phyloP scores from a whole-genome alignment of 2,329 filamentous ascomycete genomes.

The Metarhizium guizhouense region DNA sequence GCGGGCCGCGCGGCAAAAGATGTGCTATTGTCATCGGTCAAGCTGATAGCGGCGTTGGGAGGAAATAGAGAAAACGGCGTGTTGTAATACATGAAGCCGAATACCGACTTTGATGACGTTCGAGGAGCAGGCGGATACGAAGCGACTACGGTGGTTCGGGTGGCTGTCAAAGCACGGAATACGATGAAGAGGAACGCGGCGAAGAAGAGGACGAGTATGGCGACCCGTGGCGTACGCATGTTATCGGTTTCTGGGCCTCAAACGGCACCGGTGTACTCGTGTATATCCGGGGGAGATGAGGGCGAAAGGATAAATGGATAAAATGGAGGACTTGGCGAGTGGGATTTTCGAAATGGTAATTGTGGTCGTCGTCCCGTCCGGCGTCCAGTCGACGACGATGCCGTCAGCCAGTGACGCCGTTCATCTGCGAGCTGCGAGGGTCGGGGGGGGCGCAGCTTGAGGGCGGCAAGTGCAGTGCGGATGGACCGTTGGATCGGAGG shows the following conservation, averaged over 20 bases:
- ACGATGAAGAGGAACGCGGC: conserved; percentile 45
- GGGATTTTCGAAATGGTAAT: background rate
- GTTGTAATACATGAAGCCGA: conserved; percentile 57
- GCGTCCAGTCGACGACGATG: conserved; percentile 6
- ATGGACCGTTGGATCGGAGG: background rate
- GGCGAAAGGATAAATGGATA: background rate
- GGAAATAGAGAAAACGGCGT: conserved; percentile 83
- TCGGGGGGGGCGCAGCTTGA: background rate
- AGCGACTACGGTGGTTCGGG: conserved; percentile 15
- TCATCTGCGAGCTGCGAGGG: conserved; percentile 4
- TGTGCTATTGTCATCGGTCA: conserved; percentile 96
- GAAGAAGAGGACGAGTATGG: conserved; percentile 45
- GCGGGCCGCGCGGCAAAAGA: conserved; percentile 91
- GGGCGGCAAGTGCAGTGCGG: background rate
- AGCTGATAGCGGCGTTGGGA: conserved; percentile 87
- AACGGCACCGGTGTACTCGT: background rate
- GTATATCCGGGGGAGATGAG: background rate
- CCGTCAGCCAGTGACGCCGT: conserved; percentile 3
- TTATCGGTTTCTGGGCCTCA: conserved; percentile 14
- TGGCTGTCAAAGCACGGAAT: conserved; percentile 38
- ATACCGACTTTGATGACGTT: conserved; percentile 17
- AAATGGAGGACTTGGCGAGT: background rate
- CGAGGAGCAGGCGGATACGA: conserved; percentile 14
- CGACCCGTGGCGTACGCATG: conserved; percentile 47
- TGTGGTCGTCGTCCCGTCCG: conserved; percentile 1